Evolutionary conservation across 495 filamentous ascomycete species (phyloP), one percentile per base, ranked within the genome.

Genomic region (Tetracladium marchalianum): DNA sequence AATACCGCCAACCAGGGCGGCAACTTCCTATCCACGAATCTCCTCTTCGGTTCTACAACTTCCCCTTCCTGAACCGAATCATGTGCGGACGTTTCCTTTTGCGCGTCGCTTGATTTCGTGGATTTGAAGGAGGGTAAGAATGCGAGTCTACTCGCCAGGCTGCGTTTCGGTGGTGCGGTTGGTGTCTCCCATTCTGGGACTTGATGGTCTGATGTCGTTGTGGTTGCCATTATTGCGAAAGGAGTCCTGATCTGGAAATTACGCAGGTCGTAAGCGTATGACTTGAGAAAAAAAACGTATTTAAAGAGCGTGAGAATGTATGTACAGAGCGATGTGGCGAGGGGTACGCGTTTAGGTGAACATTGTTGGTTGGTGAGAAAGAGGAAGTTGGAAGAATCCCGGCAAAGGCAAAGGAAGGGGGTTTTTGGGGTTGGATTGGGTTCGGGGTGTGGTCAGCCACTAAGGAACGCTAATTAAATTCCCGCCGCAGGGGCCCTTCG

Each of bases 151-250:
- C 41, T 31, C 38, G 59, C 41, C 41, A 56, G 36, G 44, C 49
- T n/a, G 43, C 51, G 60, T 47, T 64, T 67, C 6, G 66, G 63
- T 3, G 63, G 57, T 15, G 59, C 47, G 17, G 57, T 54, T 15
- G 62, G 61, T 2, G 56, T 61, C 44, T 69, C 65, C 66, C 65
- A 69, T 1, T 62, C 63, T 15, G 62, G 63, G 31, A 63, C 51
- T 47, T 66, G 50, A 33, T 57, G 59, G 18, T 49, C 51, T 37
- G 46, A 41, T 5, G 47, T 42, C 41, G 18, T 41, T 27, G 22
- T 7, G n/a, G n/a, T n/a, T n/a, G n/a, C n/a, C n/a, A n/a, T n/a
- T 7, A 27, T 27, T 27, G 22, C 3, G 22, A 27, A 27, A 7
- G 3, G 22, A 27, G 22, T 27, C 7, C 3, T 27, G 22, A 27